A percentile compares a stretch with the other conserved stretches of the same genome.
Conservation (phyloP, 495 filamentous ascomycete species). For the Bombardia bombarda region DNA sequence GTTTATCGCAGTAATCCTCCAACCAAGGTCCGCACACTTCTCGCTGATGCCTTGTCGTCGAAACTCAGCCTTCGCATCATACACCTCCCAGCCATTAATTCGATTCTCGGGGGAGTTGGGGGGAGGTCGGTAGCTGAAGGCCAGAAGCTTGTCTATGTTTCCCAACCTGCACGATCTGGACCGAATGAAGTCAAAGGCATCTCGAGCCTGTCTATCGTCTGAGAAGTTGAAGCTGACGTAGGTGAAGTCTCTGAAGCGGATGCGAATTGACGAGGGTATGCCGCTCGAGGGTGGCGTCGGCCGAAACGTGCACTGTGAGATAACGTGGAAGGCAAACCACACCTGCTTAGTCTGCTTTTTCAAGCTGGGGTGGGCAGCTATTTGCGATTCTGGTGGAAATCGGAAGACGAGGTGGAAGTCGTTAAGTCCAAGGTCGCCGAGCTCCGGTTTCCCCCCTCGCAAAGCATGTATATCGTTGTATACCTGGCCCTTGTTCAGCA, state of each 20-base stretch:
- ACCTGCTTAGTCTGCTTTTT: constrained; percentile 56
- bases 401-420: constrained; percentile 33
- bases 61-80: constrained; percentile 77
- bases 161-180: constrained; percentile 74
- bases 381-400: constrained; percentile 22
- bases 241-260: constrained; percentile 86
- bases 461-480: constrained; percentile 37
- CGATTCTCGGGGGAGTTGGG: constrained; percentile 55
- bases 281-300: constrained; percentile 63
- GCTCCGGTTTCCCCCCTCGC: constrained; percentile 30
- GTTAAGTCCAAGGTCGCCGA: constrained; percentile 37
- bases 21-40: constrained; percentile 66
- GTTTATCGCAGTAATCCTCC: constrained; percentile 91
- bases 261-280: constrained; percentile 71
- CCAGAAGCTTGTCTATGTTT: constrained; percentile 82
- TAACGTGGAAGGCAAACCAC: constrained; percentile 93
- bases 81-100: constrained; percentile 80
- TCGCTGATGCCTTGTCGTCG: constrained; percentile 69
- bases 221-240: constrained; percentile 86
- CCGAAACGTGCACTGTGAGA: constrained; percentile 64
- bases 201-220: constrained; percentile 63
- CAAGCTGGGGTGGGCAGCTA: constrained; percentile 17
- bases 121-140: constrained; percentile 74
- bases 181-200: constrained; percentile 85
- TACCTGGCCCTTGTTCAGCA: constrained; percentile 15